Base-by-base conservation (phyloP, 495 filamentous ascomycete genomes). In the Hypomontagnella submonticulosa region DNA sequence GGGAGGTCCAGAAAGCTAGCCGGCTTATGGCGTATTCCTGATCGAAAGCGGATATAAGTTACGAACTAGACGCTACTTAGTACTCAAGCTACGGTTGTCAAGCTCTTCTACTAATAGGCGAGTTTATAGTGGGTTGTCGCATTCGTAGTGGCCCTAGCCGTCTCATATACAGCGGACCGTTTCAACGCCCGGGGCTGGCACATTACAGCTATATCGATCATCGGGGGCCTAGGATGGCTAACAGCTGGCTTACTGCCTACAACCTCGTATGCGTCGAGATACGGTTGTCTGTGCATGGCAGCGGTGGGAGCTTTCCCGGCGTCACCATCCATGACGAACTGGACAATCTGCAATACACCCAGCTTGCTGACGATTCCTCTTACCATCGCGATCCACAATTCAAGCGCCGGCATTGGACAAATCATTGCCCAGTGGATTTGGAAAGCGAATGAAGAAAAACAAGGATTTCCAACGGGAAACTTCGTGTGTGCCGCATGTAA, bases 391-490 rank as follows among this genome's bases (percentile, higher is more conserved):
- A 18, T 71, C 10, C 55, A 71, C 20, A 67, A 67, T 16, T 59
- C 63, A 8, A 61, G 59, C 11, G 63, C 63, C 5, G 68, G 68
- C 0, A 55, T 67, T 18, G 68, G 63, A 0, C 63, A 67, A 50
- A 64, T 71, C 4, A 71, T 71, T 11, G 37, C 53, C 0, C 61
- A 65, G 9, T 86, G 82, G 82, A 84, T 86, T 50, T 86, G 84
- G 66, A 83, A 82, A 50, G 66, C 73, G 4, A 66, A 77, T 46
- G 82, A 85, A 52, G 78, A 73, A 30, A 72, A 73, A 27, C 69
- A 42, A 8, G 83, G 83, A 0, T 86, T 83, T 67, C 83, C 83
- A 1, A 86, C 84, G 0, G 84, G 82, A 0, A 81, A 85, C 33
- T 84, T 81, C 76, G 80, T 79, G 15, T 84, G 83, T 71, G 80